A percentile compares a stretch with the other conserved stretches of the same genome.
Evolutionary conservation across 2,329 filamentous ascomycete species (phyloP).

Genomic region (Penicillium sp.): DNA sequence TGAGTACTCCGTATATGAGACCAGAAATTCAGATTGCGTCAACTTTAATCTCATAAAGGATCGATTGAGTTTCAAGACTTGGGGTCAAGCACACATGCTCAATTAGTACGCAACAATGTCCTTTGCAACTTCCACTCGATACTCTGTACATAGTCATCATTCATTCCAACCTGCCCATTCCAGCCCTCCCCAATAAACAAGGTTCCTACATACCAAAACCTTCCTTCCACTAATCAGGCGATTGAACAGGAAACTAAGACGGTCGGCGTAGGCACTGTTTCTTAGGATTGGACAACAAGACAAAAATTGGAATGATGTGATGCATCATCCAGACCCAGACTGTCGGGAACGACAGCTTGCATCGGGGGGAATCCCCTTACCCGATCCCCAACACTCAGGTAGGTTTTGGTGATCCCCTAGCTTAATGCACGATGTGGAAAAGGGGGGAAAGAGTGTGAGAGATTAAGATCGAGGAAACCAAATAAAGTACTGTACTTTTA

Average conservation of each 20-base stretch:
- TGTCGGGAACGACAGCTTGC: constrained; percentile 30
- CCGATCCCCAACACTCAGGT: constrained; percentile 14
- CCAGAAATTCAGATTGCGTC: constrained; percentile 15
- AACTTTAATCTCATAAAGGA: constrained; percentile 1
- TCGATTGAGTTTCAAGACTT: constrained; percentile 5
- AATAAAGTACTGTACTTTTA: not conserved
- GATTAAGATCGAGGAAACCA: constrained; percentile 20
- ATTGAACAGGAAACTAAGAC: constrained; percentile 11
- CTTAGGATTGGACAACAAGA: constrained; percentile 13
- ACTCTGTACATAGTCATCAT: not conserved
- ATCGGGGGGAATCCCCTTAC: constrained; percentile 29
- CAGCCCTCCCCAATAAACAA: constrained; percentile 14
- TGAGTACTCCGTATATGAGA: not conserved
- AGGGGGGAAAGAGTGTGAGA: constrained; percentile 9
- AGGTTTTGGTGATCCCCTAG: constrained; percentile 22
- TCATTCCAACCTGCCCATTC: constrained; percentile 9
- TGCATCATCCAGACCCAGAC: constrained; percentile 22
- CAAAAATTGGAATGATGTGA: constrained; percentile 29
- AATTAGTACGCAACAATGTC: not conserved
- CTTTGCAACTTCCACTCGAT: not conserved
- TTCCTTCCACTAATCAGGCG: not conserved
- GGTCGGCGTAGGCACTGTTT: constrained; percentile 6
- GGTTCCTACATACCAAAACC: constrained; percentile 32
- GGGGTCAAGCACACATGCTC: constrained; percentile 13
- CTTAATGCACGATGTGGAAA: constrained; percentile 25